A percentile compares a stretch with the other conserved stretches of the same genome.
phyloP scores from a whole-genome alignment of 768 basidiomycete genomes.

The Boletus rubescentipes region DNA sequence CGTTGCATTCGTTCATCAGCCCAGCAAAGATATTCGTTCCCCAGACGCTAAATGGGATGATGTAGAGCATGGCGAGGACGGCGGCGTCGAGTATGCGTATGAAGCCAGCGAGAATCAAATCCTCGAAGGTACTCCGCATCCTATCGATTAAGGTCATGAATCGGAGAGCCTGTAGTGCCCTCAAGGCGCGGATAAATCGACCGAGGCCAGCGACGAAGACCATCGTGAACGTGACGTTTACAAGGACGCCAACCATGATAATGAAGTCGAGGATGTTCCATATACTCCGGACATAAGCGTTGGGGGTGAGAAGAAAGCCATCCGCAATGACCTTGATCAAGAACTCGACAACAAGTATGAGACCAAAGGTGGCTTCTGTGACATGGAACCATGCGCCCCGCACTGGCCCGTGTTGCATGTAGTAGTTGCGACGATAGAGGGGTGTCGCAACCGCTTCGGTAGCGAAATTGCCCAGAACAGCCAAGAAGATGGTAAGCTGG shows the following conservation, averaged over 20 bases:
- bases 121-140: conserved; percentile 85
- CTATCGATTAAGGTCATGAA: conserved; percentile 86
- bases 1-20: conserved; percentile 82
- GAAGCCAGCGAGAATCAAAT: conserved; percentile 83
- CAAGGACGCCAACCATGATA: conserved; percentile 73
- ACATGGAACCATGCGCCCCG: conserved; percentile 87
- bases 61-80: conserved; percentile 83
- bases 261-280: conserved; percentile 92
- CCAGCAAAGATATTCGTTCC: conserved; percentile 92
- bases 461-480: conserved; percentile 79
- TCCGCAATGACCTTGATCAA: conserved; percentile 90
- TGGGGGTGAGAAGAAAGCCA: conserved; percentile 87
- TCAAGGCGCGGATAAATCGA: conserved; percentile 81
- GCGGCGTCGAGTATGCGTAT: conserved; percentile 86
- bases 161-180: conserved; percentile 84
- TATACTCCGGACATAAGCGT: conserved; percentile 86
- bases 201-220: conserved; percentile 76
- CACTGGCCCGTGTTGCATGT: conserved; percentile 52
- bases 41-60: conserved; percentile 93
- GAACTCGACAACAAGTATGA: conserved; percentile 77
- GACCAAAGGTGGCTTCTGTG: conserved; percentile 69
- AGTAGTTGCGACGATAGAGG: conserved; percentile 74
- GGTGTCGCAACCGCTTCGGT: conserved; percentile 85
- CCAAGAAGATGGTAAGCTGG: conserved; percentile 67
- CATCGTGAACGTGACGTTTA: conserved; percentile 71